A percentile compares a stretch with the other conserved stretches of the same genome.
Evolutionary conservation across 2,329 filamentous ascomycete species (phyloP).

Genomic region (Aspergillus sp.): DNA sequence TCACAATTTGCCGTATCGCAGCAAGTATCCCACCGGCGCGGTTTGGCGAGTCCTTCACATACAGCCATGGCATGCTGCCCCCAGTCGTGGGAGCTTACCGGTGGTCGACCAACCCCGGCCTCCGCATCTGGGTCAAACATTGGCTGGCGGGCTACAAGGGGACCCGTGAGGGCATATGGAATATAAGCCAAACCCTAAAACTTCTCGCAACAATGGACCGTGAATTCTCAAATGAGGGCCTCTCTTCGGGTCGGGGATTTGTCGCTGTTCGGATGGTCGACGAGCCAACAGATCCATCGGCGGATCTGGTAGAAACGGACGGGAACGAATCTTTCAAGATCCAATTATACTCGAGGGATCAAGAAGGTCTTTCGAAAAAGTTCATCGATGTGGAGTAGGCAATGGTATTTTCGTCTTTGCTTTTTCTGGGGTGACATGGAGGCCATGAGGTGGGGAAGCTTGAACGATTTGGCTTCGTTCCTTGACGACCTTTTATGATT

Average conservation of each 20-base stretch:
- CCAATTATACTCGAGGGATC: no score
- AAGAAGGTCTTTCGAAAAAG: no score
- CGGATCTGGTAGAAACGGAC: neutral
- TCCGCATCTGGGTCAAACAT: conserved; percentile 5
- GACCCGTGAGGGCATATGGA: conserved; percentile 7
- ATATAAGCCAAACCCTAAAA: conserved; percentile 3
- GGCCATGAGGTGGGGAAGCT: no score
- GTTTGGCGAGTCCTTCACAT: conserved; percentile 8
- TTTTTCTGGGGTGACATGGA: no score
- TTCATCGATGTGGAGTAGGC: no score
- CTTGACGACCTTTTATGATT: no score
- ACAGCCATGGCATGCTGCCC: conserved; percentile 9
- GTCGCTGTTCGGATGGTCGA: conserved; percentile 2
- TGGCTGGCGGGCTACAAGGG: conserved; percentile 5
- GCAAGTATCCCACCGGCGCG: conserved; percentile 4
- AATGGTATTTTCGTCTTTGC: no score
- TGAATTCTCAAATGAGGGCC: neutral
- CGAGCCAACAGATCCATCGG: conserved; percentile 1
- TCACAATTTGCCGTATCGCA: conserved; percentile 8
- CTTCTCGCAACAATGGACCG: conserved; percentile 5
- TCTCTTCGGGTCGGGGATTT: neutral
- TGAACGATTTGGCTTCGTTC: no score
- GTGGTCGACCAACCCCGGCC: conserved; percentile 7
- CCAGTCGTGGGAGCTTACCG: conserved; percentile 10
- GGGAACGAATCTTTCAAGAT: neutral